Evolutionary conservation across 257 asterid genomes (phyloP).

Genomic region (Scutellaria barbata): DNA sequence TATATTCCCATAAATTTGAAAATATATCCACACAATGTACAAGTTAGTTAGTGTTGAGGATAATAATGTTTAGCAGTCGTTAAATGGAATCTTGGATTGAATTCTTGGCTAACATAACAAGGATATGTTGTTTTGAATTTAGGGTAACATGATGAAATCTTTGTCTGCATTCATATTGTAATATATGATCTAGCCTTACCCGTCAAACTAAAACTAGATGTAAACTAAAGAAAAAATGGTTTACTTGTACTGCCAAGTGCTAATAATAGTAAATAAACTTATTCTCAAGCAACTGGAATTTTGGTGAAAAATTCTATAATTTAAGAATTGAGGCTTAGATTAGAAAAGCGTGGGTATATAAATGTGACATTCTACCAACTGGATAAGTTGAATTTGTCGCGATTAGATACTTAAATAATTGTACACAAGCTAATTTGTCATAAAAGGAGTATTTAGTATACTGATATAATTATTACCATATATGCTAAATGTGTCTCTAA

Average conservation of each 20-base stretch:
- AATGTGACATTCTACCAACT: constrained; percentile 28
- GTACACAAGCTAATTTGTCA: too few species aligned
- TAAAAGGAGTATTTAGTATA: too few species aligned
- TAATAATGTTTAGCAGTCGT: background rate
- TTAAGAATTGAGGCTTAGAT: background rate
- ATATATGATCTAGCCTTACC: too few species aligned
- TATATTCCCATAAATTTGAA: too few species aligned
- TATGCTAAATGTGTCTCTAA: too few species aligned
- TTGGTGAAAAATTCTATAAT: background rate
- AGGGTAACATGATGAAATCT: constrained; percentile 14
- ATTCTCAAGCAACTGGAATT: constrained; percentile 6
- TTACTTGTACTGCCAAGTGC: background rate
- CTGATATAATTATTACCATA: too few species aligned
- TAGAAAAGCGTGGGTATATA: too few species aligned
- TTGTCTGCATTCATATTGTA: background rate
- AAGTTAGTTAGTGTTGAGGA: background rate
- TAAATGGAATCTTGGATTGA: constrained; percentile 17
- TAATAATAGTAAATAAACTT: constrained; percentile 5
- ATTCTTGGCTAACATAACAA: constrained; percentile 18
- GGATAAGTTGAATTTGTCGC: constrained; percentile 1
- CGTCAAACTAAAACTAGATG: background rate
- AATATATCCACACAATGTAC: too few species aligned
- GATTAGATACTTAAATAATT: background rate
- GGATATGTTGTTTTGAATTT: constrained; percentile 16
- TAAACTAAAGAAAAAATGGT: background rate